Evolutionary conservation across 2,329 filamentous ascomycete genomes (phyloP).

Genomic region (Biscogniauxia sp.): DNA sequence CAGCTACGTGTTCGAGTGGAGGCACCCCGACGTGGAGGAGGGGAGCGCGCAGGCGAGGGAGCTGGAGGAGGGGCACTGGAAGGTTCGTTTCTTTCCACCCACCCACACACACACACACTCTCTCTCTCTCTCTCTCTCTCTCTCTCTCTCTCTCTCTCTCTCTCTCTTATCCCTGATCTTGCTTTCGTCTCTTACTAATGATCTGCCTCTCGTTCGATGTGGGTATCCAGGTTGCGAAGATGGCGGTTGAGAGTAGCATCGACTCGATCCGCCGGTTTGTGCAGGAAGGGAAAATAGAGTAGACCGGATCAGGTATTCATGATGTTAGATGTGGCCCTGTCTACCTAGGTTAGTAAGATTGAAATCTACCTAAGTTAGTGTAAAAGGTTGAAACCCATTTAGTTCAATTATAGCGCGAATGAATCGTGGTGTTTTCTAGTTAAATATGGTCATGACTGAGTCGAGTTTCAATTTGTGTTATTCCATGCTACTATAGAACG

Average conservation of each 20-base stretch:
- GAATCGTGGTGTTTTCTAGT: too few species aligned
- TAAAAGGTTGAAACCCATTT: too few species aligned
- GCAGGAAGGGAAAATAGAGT: constrained; percentile 25
- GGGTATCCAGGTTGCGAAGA: constrained; percentile 22
- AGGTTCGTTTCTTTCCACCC: constrained; percentile 25
- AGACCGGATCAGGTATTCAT: too few species aligned
- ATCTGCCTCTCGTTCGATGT: too few species aligned
- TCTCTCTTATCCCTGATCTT: neutral
- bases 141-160: neutral
- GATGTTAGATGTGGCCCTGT: too few species aligned
- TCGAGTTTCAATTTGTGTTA: too few species aligned
- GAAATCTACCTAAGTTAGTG: too few species aligned
- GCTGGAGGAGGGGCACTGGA: constrained; percentile 27
- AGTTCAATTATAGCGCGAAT: too few species aligned
- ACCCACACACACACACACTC: too few species aligned
- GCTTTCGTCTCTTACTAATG: neutral
- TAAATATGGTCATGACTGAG: too few species aligned
- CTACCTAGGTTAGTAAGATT: too few species aligned
- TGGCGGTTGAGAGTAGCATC: constrained; percentile 32
- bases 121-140: neutral
- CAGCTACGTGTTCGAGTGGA: constrained; percentile 38
- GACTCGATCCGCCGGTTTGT: constrained; percentile 30
- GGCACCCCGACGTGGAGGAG: constrained; percentile 28
- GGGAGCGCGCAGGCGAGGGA: constrained; percentile 27
- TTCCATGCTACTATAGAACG: too few species aligned